Evolutionary conservation across 495 filamentous ascomycete species (phyloP).

Genomic region (Barbatosphaeria neglecta): DNA sequence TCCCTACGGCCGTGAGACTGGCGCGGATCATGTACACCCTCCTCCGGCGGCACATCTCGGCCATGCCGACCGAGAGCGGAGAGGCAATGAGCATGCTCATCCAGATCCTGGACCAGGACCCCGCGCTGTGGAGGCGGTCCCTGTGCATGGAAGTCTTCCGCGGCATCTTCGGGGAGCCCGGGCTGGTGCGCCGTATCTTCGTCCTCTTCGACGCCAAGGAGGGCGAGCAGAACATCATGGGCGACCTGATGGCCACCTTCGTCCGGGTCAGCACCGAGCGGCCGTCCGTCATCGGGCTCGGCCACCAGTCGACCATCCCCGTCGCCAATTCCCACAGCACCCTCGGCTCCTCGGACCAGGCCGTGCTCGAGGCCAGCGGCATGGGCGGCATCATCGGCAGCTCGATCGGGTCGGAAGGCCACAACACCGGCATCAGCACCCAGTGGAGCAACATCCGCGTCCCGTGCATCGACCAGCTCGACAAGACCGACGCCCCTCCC

Average conservation of each 20-base stretch:
- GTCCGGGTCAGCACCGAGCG: slow-evolving; percentile 86
- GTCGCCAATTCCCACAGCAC: slow-evolving; percentile 28
- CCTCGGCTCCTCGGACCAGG: slow-evolving; percentile 51
- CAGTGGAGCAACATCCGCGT: slow-evolving; percentile 85
- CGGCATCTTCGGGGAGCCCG: slow-evolving; percentile 68
- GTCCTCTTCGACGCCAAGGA: slow-evolving; percentile 63
- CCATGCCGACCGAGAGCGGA: slow-evolving; percentile 69
- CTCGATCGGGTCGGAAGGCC: slow-evolving; percentile 51
- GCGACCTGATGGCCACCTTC: slow-evolving; percentile 69
- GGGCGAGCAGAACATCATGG: slow-evolving; percentile 62
- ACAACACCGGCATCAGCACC: slow-evolving; percentile 66
- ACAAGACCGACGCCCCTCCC: slow-evolving; percentile 74
- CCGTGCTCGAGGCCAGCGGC: slow-evolving; percentile 75
- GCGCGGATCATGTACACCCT: slow-evolving; percentile 71
- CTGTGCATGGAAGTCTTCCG: slow-evolving; percentile 86
- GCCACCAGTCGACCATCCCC: slow-evolving; percentile 74
- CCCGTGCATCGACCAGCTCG: slow-evolving; percentile 85
- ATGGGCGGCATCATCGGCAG: slow-evolving; percentile 79
- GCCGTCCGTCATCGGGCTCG: slow-evolving; percentile 73
- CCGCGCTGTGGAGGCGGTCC: slow-evolving; percentile 69
- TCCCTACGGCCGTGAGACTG: slow-evolving; percentile 72
- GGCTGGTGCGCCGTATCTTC: slow-evolving; percentile 69
- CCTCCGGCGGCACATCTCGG: slow-evolving; percentile 60
- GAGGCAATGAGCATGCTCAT: slow-evolving; percentile 76
- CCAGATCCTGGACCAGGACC: slow-evolving; percentile 79